Base-by-base conservation (phyloP, 1,139 yeast species). In the Kodamaea arcana region DNA sequence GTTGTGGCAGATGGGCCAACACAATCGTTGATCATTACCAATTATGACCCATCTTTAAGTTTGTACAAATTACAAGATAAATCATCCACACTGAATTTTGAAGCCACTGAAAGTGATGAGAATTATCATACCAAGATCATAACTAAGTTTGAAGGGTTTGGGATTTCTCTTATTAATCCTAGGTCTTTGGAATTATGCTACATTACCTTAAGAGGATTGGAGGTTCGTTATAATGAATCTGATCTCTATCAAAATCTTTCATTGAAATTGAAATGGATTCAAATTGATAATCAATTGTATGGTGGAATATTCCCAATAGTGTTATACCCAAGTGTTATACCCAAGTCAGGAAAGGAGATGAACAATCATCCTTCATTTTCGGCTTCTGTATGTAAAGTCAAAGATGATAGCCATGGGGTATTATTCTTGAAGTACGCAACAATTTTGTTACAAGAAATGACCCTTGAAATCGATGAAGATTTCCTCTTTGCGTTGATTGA, bases 1-100 rank as follows among this genome's bases (percentile, higher is more conserved):
- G 97, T 92, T 27, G 82, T 88, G 31, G 98, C 97, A 0, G 97
- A 92, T 63, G 98, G 97, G 0, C 95, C 97, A 0, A 80, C 92
- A 0, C 97, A 88, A 54, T 82, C 95, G 0, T 69, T 92, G 46
- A 82, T 88, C 2, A 80, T 92, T 6, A 77, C 95, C 1, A 80
- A 85, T 41, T 87, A 87, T 52, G 94, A 86, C 48, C 83, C 94
- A 4, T 74, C 79, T 3, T 67, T 75, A 4, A 84, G 95, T 57
- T 62, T 86, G 58, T 88, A 87, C 55, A 82, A 84, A 48, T 50
- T 75, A 32, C 66, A 65, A 38, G 53, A 48, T 4, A 35, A 35
- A 13, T 39, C 59, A 0, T 40, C 54, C 3, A 48, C 63, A 1
- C 31, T 26, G 24, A 68, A 69, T 8, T 83, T 84, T 56, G 88